Conservation (phyloP, 2,329 filamentous ascomycete species). For the Ceratocystis harringtonii region DNA sequence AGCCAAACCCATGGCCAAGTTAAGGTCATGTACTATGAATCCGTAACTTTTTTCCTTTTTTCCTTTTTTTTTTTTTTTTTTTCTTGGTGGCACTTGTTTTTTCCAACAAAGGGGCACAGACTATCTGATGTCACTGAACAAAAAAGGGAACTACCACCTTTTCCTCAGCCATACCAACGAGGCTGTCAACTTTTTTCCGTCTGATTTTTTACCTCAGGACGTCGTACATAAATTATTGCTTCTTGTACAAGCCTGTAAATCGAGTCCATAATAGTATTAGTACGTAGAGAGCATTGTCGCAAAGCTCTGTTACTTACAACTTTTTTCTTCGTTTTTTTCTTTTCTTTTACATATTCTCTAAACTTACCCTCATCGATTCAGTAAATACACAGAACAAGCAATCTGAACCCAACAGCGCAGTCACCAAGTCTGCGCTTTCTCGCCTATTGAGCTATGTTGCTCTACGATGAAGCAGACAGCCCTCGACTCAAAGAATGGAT, state of each 20-base stretch:
- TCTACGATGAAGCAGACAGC: slow-evolving; percentile 48
- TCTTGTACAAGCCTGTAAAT: not conserved
- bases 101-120: not conserved
- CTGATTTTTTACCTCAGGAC: slow-evolving; percentile 2
- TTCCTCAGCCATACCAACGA: slow-evolving; percentile 6
- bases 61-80: not conserved
- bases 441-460: slow-evolving; percentile 28
- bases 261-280: no score
- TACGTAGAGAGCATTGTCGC: no score
- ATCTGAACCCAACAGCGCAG: not conserved
- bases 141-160: not conserved
- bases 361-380: no score
- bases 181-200: slow-evolving; percentile 4
- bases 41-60: not conserved
- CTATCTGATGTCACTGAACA: slow-evolving; percentile 3
- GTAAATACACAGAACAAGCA: not conserved
- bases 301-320: no score
- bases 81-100: not conserved
- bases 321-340: no score
- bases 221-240: not conserved
- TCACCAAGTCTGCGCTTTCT: slow-evolving; percentile 17
- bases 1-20: no score
- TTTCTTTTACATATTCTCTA: no score
- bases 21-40: not conserved
- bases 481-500: slow-evolving; percentile 60